Conservation (phyloP, 192 early-diverging fungal species). For the Thamnidium elegans region DNA sequence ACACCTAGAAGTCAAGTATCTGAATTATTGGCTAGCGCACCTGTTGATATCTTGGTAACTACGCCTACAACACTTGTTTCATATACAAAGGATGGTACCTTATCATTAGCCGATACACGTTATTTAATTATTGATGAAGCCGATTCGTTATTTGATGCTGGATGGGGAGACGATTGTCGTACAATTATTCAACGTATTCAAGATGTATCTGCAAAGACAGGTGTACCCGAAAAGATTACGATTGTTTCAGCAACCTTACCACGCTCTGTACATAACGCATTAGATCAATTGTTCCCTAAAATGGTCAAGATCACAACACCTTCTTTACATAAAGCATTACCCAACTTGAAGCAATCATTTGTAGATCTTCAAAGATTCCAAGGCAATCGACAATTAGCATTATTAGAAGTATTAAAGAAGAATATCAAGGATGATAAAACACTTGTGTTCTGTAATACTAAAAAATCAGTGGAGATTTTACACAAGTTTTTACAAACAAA, state of each 20-base stretch:
- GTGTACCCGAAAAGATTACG: conserved; percentile 48
- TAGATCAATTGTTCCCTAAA: conserved; percentile 53
- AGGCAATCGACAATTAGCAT: conserved; percentile 65
- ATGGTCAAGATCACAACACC: conserved; percentile 76
- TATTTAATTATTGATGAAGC: conserved; percentile 91
- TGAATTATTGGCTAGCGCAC: conserved; percentile 49
- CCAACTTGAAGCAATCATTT: conserved; percentile 77
- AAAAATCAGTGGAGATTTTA: conserved; percentile 54
- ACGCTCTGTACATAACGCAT: conserved; percentile 57
- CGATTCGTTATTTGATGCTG: conserved; percentile 86
- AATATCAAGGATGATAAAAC: conserved; percentile 61
- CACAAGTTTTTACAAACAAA: conserved; percentile 53
- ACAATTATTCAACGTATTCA: conserved; percentile 52
- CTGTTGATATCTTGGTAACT: conserved; percentile 81
- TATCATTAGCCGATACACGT: conserved; percentile 60
- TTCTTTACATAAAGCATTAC: conserved; percentile 71
- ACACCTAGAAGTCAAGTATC: conserved; percentile 44
- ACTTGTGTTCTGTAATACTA: conserved; percentile 87
- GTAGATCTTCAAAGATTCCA: conserved; percentile 68
- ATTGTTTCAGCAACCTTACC: conserved; percentile 74
- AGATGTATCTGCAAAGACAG: conserved; percentile 37
- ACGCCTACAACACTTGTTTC: conserved; percentile 76
- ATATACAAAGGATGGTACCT: conserved; percentile 45
- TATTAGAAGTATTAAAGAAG: conserved; percentile 69
- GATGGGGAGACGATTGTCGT: conserved; percentile 67